Percentiles rank a stretch among this genome's conserved stretches.
Conservation (phyloP, 2,329 filamentous ascomycete genomes). For the Bisporella sp. region DNA sequence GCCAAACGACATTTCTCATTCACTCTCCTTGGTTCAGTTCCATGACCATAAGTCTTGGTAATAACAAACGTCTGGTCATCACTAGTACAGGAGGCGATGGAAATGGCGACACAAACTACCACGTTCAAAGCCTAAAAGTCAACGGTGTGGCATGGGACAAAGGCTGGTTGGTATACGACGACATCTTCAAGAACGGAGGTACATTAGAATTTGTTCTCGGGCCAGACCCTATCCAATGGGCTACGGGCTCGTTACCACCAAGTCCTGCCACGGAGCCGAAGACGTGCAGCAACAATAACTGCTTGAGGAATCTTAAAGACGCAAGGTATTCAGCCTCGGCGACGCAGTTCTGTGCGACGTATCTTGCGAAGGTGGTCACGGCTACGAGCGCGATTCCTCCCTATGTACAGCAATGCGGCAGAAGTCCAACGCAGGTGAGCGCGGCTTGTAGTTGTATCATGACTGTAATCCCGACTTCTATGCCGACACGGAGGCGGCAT, state of each 20-base stretch:
- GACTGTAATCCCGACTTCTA: not conserved
- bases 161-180: constrained; percentile 59
- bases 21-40: constrained; percentile 56
- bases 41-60: constrained; percentile 51
- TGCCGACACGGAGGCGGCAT: not conserved
- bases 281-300: constrained; percentile 4
- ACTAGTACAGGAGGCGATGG: constrained; percentile 43
- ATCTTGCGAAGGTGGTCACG: not conserved
- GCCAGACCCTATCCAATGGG: constrained; percentile 44
- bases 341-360: constrained; percentile 7
- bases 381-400: not conserved
- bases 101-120: constrained; percentile 39
- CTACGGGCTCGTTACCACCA: constrained; percentile 51
- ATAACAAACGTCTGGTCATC: constrained; percentile 45
- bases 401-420: constrained; percentile 4
- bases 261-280: constrained; percentile 41
- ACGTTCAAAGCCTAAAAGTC: constrained; percentile 59
- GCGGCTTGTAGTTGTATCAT: constrained; percentile 9
- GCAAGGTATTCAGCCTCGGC: constrained; percentile 1
- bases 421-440: constrained; percentile 1
- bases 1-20: constrained; percentile 61
- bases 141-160: constrained; percentile 57
- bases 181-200: constrained; percentile 58
- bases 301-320: constrained; percentile 5
- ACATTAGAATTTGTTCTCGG: constrained; percentile 60